These are phyloP conservation scores for Penicillium sp. DNA, from an alignment of 2,329 filamentous ascomycete species.

Conservation along the genomic window DNA sequence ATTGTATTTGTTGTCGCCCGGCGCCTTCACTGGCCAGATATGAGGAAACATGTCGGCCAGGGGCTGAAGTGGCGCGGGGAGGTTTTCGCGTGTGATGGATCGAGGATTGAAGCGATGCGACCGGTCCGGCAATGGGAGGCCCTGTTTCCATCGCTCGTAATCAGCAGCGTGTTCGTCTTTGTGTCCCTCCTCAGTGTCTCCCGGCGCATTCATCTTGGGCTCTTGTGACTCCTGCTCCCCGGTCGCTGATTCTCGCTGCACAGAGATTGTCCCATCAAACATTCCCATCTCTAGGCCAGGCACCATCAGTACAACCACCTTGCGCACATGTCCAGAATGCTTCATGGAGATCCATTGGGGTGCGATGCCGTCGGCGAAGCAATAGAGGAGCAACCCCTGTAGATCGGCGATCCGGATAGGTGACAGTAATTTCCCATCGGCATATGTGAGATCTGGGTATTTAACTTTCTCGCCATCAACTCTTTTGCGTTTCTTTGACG, in stretches of 20 bases:
- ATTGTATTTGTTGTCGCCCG: constrained; percentile 71
- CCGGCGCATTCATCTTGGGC: constrained; percentile 9
- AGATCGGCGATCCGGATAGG: constrained; percentile 52
- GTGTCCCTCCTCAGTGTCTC: constrained; percentile 12
- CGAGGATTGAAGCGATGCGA: constrained; percentile 30
- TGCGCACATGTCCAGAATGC: constrained; percentile 50
- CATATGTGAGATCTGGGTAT: constrained; percentile 47
- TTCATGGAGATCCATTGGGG: constrained; percentile 57
- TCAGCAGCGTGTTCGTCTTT: constrained; percentile 22
- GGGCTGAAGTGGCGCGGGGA: constrained; percentile 49
- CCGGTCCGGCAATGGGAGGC: constrained; percentile 28
- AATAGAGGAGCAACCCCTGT: constrained; percentile 51
- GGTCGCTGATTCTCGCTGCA: constrained; percentile 26
- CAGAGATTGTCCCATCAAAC: constrained; percentile 57
- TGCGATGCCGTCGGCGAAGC: constrained; percentile 52
- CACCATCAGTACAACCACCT: constrained; percentile 83
- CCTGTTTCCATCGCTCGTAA: constrained; percentile 35
- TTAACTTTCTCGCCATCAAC: constrained; percentile 39
- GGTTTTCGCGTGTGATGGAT: constrained; percentile 22
- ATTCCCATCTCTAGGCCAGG: constrained; percentile 84
- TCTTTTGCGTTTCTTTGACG: constrained; percentile 22
- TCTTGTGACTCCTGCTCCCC: constrained; percentile 8
- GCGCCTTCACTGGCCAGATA: constrained; percentile 79
- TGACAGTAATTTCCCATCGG: constrained; percentile 46
- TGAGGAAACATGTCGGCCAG: constrained; percentile 77